A percentile compares a stretch with the other conserved stretches of the same genome.
phyloP scores from a whole-genome alignment of 2,329 filamentous ascomycete species.

The Aspergillaceae sp. region DNA sequence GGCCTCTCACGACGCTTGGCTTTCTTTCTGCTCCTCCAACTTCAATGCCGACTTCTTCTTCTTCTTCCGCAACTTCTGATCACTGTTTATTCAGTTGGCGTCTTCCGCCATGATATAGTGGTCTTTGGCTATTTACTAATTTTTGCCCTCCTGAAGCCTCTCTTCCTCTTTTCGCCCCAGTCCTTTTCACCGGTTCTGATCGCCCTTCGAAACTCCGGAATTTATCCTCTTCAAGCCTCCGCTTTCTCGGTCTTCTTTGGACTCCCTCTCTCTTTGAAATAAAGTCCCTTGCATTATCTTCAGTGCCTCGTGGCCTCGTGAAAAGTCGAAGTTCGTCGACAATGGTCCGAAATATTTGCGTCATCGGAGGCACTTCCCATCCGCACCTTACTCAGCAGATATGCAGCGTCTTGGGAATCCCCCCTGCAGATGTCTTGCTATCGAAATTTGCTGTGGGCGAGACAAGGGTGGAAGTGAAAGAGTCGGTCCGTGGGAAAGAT shows the following conservation, averaged over 20 bases:
- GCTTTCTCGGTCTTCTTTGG: conserved; percentile 16
- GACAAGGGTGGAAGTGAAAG: conserved; percentile 88
- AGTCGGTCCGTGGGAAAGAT: conserved; percentile 95
- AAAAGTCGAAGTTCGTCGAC: conserved; percentile 6
- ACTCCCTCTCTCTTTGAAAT: conserved; percentile 10
- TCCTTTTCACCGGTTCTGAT: conserved; percentile 2
- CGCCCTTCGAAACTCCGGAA: neutral
- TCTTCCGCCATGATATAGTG: conserved; percentile 29
- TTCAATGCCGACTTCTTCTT: conserved; percentile 8
- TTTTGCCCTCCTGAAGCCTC: neutral
- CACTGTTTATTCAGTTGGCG: conserved; percentile 4
- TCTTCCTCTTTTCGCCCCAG: neutral
- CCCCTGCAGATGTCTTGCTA: conserved; percentile 73
- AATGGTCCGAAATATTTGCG: conserved; percentile 93
- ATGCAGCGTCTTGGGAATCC: conserved; percentile 79
- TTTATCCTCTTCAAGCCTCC: conserved; percentile 6
- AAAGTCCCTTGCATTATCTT: conserved; percentile 4
- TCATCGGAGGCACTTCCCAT: conserved; percentile 89
- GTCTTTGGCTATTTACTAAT: neutral
- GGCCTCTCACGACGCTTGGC: conserved; percentile 24
- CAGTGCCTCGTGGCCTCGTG: conserved; percentile 8
- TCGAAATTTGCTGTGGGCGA: conserved; percentile 93
- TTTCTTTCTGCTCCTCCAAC: conserved; percentile 9
- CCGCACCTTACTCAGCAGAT: conserved; percentile 78
- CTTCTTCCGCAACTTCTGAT: neutral